phyloP scores from a whole-genome alignment of 345 rosid species.

The Fremontodendron californicum region DNA sequence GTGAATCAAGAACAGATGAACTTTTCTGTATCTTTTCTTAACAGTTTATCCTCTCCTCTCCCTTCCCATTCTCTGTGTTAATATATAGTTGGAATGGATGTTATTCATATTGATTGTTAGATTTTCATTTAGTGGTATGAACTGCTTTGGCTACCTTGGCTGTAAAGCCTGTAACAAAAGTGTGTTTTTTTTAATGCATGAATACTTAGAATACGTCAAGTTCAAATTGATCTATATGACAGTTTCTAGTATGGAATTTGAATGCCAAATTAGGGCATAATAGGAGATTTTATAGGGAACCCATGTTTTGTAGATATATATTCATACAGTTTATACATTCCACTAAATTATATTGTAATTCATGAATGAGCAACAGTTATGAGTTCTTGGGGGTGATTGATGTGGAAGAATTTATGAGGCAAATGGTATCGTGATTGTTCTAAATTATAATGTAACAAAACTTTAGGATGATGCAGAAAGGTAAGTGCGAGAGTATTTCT shows the following conservation, averaged over 20 bases:
- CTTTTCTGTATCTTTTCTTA: background rate
- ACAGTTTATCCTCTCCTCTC: background rate
- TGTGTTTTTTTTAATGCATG: background rate
- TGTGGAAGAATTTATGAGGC: background rate
- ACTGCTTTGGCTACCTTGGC: background rate
- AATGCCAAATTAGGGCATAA: background rate
- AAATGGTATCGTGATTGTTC: background rate
- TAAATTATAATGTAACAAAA: background rate
- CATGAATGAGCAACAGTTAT: background rate
- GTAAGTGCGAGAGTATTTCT: background rate
- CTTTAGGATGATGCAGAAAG: background rate
- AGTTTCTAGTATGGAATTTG: background rate
- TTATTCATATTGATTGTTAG: background rate
- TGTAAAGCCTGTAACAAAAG: background rate
- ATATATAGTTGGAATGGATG: background rate
- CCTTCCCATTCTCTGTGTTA: background rate
- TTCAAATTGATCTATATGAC: background rate
- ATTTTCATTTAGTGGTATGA: background rate
- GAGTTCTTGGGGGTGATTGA: background rate
- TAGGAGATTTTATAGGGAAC: background rate
- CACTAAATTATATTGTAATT: background rate
- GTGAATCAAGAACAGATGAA: background rate
- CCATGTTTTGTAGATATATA: background rate
- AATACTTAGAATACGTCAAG: too few relatives aligned
- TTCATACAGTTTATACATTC: background rate